Evolutionary conservation across 2,329 filamentous ascomycete genomes (phyloP).

Genomic region (Pestalotiopsis sp.): DNA sequence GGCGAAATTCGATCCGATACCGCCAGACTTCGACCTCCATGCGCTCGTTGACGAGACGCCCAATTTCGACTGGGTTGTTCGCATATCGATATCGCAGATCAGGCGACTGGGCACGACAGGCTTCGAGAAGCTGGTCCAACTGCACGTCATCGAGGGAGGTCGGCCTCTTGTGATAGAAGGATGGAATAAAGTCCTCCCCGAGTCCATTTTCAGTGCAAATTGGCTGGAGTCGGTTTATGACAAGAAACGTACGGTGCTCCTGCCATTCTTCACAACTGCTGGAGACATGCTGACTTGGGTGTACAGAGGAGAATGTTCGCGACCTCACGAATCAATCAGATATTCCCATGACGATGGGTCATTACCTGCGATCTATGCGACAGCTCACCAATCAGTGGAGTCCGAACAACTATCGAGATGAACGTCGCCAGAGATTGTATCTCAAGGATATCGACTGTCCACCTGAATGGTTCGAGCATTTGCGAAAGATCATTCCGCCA

Average conservation of each 20-base stretch:
- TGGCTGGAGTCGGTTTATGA: constrained; percentile 83
- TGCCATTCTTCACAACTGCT: not conserved
- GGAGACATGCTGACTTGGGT: constrained; percentile 22
- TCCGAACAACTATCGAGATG: constrained; percentile 74
- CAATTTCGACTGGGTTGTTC: constrained; percentile 86
- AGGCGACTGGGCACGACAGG: constrained; percentile 74
- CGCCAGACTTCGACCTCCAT: constrained; percentile 80
- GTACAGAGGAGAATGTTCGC: constrained; percentile 77
- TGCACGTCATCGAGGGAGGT: constrained; percentile 83
- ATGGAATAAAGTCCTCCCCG: constrained; percentile 77
- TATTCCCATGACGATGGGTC: constrained; percentile 82
- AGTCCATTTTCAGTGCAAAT: constrained; percentile 74
- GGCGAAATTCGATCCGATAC: constrained; percentile 89
- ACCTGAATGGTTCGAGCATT: constrained; percentile 78
- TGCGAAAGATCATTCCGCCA: constrained; percentile 77
- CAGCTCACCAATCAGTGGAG: constrained; percentile 84
- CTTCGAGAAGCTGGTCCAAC: constrained; percentile 83
- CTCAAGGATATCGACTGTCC: constrained; percentile 98
- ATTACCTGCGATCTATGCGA: constrained; percentile 88
- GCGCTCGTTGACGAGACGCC: constrained; percentile 74
- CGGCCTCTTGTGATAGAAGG: constrained; percentile 91
- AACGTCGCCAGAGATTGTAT: constrained; percentile 84
- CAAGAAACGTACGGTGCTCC: constrained; percentile 67
- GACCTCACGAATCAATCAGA: constrained; percentile 75
- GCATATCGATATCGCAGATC: constrained; percentile 79